phyloP scores from a whole-genome alignment of 192 early-diverging fungal species.

The Podila epigama region DNA sequence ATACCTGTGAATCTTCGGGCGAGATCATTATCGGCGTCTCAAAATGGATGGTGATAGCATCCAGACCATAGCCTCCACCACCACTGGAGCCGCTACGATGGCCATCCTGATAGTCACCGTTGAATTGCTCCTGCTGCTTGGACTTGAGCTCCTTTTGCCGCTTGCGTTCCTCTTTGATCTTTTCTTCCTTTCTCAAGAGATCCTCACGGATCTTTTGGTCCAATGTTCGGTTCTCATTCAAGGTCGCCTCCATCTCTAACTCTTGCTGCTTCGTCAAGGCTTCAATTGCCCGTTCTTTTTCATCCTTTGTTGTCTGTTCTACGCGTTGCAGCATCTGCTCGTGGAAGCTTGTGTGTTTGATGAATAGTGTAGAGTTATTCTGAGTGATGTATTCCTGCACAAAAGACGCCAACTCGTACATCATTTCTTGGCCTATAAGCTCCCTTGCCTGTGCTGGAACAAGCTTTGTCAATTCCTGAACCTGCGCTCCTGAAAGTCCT shows the following conservation, averaged over 20 bases:
- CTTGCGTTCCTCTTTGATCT: constrained; percentile 50
- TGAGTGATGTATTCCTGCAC: constrained; percentile 67
- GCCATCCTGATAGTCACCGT: constrained; percentile 29
- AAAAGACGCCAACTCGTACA: constrained; percentile 67
- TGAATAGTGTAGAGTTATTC: constrained; percentile 60
- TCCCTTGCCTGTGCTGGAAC: constrained; percentile 46
- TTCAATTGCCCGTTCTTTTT: constrained; percentile 48
- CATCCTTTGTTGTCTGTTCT: constrained; percentile 54
- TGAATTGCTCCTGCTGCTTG: constrained; percentile 43
- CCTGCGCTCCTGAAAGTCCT: constrained; percentile 61
- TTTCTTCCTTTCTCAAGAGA: constrained; percentile 43
- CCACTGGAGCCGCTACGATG: constrained; percentile 20
- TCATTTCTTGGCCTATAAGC: constrained; percentile 68
- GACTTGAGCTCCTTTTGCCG: constrained; percentile 44
- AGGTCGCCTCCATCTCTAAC: constrained; percentile 30
- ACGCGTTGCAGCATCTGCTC: constrained; percentile 62
- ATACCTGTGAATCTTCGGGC: constrained; percentile 48
- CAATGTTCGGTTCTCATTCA: constrained; percentile 25
- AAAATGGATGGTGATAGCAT: constrained; percentile 45
- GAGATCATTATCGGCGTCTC: constrained; percentile 48
- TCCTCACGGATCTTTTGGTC: constrained; percentile 55
- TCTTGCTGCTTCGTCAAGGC: constrained; percentile 45
- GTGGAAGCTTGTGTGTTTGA: constrained; percentile 61
- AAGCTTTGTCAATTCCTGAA: constrained; percentile 51
- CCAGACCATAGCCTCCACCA: constrained; percentile 34